Conservation (phyloP, 1,284 basidiomycete species). For the Cystobasidium slooffiae region DNA sequence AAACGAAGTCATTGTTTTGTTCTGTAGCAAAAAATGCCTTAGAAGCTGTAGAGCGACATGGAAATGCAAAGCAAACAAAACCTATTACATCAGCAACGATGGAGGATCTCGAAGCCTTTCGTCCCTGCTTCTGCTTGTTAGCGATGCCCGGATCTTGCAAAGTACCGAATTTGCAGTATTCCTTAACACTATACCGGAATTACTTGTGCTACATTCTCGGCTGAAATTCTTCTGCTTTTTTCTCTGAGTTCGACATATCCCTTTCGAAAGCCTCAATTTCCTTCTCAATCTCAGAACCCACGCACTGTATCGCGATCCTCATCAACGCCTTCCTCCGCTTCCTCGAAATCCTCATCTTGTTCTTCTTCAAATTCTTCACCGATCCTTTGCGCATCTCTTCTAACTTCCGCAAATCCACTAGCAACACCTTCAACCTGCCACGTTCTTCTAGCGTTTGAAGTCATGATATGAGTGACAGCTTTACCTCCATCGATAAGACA, state of each 20-base stretch:
- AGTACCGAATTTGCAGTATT: no score
- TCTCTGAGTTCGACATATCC: not conserved
- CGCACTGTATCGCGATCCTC: not conserved
- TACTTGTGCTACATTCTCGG: not conserved
- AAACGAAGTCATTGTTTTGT: no score
- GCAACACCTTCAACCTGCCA: slow-evolving; percentile 50
- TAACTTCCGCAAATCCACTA: slow-evolving; percentile 16
- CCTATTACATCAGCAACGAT: no score
- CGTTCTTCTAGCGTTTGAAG: slow-evolving; percentile 47
- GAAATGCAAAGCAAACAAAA: no score
- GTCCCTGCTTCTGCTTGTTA: no score
- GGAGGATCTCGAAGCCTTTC: no score
- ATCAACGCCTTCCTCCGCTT: not conserved
- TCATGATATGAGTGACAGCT: slow-evolving; percentile 53
- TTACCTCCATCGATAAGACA: slow-evolving; percentile 51
- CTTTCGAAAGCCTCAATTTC: not conserved
- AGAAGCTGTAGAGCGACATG: no score
- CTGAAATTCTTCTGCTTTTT: slow-evolving; percentile 6
- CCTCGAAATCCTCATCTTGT: no score
- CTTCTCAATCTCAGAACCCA: not conserved
- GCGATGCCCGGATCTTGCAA: no score
- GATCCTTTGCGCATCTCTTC: not conserved
- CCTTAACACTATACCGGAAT: no score
- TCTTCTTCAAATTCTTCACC: not conserved
- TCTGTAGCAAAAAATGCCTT: not conserved